phyloP scores from a whole-genome alignment of 306 rosid species.

The Ochetophila trinervis region DNA sequence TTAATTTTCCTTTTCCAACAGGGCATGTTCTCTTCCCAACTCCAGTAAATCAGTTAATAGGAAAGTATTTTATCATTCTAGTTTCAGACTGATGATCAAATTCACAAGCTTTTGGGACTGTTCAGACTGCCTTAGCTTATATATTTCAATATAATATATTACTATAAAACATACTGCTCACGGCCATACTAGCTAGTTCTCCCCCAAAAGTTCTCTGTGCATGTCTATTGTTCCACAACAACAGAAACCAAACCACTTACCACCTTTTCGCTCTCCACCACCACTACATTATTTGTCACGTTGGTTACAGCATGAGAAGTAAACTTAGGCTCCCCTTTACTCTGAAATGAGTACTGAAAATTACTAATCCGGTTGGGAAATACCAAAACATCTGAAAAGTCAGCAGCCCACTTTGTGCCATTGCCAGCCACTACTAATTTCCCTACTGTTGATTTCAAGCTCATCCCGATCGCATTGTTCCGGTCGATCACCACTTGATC shows the following conservation, averaged over 20 bases:
- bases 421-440: slow-evolving; percentile 38
- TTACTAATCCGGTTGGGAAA: slow-evolving; percentile 49
- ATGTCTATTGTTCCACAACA: slow-evolving; percentile 29
- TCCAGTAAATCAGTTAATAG: no score
- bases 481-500: slow-evolving; percentile 63
- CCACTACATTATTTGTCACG: slow-evolving; percentile 48
- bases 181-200: no score
- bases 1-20: no score
- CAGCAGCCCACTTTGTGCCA: slow-evolving; percentile 59
- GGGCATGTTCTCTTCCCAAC: no score
- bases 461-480: slow-evolving; percentile 59
- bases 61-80: no score
- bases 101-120: no score
- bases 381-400: slow-evolving; percentile 45
- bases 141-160: no score
- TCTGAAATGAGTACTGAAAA: slow-evolving; percentile 48
- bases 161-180: no score
- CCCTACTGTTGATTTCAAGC: slow-evolving; percentile 59
- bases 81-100: no score
- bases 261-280: slow-evolving; percentile 36
- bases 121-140: no score
- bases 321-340: slow-evolving; percentile 40
- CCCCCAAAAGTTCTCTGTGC: neutral
- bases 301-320: slow-evolving; percentile 52
- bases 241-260: slow-evolving; percentile 31